Evolutionary conservation across 805 yeast species (phyloP), one percentile per base, ranked within the genome.

Genomic region (Candida taoyuanica): DNA sequence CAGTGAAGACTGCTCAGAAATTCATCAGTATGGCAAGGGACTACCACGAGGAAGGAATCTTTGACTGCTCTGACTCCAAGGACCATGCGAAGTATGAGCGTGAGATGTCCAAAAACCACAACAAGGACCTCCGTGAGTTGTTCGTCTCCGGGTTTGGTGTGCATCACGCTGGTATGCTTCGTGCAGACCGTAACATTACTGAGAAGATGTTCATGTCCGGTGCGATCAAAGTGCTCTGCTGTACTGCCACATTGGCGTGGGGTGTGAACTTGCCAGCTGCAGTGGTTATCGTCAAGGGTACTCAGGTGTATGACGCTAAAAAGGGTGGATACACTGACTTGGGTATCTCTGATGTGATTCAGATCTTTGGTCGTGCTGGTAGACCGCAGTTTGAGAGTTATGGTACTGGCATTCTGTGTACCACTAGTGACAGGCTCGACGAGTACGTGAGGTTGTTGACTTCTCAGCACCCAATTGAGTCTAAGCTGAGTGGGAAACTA

Each of bases 251-350:
- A 0, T 73, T 93, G 42, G 99, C 99, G 0, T 93, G 99, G 99
- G 99, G 99, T 74, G 98, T 93, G 15, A 93, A 93, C 56, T 68
- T 93, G 42, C 98, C 99, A 2, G 98, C 98, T 6, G 97, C 96
- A 2, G 96, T 88, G 29, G 99, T 93, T 16, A 85, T 93, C 46
- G 79, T 93, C 23, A 93, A 93, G 54, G 99, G 99, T 0, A 93
- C 99, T 0, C 96, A 91, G 55, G 88, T 93, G 0, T 93, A 93
- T 56, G 95, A 93, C 57, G 73, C 98, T 0, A 86, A 89, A 57
- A 83, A 82, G 37, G 98, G 98, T 71, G 98, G 98, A 0, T 86
- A 80, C 55, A 76, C 82, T 3, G 98, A 93, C 56, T 67, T 94
- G 28, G 98, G 98, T 2, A 91, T 93, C 14, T 84, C 96, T 0